Base-by-base conservation (phyloP, 2,329 filamentous ascomycete species). In the Leptographium lundbergii region DNA sequence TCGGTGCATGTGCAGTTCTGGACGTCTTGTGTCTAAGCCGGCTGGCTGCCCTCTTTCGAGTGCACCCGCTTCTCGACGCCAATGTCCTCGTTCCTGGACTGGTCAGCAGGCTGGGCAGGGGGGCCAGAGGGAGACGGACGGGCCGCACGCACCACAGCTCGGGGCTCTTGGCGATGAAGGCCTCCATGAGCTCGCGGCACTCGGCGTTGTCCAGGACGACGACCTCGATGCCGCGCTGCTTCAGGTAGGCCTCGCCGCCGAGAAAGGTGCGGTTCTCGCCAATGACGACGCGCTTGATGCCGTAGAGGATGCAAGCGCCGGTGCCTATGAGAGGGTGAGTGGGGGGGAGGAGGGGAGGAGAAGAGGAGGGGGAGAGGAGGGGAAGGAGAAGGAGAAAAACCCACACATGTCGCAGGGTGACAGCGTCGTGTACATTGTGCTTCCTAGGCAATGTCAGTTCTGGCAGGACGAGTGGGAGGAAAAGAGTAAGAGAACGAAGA, bases 371-470 rank as follows among this genome's bases (percentile, higher is more conserved):
- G 42, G 24, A 42, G 32, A 27, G 45, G 42, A 22, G 4, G n/a
- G 13, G 14, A 47, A 36, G 27, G 3, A 32, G 25, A 39, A 45
- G 29, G 14, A 45, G 27, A n/a, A 29, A 6, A n/a, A 64, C 70
- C 65, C 64, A 70, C 85, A 91, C 87, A 91, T 91, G 67, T 89
- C 86, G 69, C 88, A 91, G 0, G 87, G 88, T 3, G 85, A 88
- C 7, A 91, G 75, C 0, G 87, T 90, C 3, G 88, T 91, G 72
- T 88, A 91, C 86, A 91, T 90, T n/a, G 87, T 91, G 42, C 85
- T 81, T 34, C 84, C 84, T 61, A 39, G 11, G 24, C 32, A 2
- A 9, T 2, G 32, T 34, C n/a, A 50, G 24, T 29, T 29, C 27
- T 4, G 27, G 17, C 25, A 51, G n/a, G 19, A 34, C 32, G 22